A percentile compares a stretch with the other conserved stretches of the same genome.
Evolutionary conservation across 2,329 filamentous ascomycete genomes (phyloP).

Genomic region (Dendryphion nanum): DNA sequence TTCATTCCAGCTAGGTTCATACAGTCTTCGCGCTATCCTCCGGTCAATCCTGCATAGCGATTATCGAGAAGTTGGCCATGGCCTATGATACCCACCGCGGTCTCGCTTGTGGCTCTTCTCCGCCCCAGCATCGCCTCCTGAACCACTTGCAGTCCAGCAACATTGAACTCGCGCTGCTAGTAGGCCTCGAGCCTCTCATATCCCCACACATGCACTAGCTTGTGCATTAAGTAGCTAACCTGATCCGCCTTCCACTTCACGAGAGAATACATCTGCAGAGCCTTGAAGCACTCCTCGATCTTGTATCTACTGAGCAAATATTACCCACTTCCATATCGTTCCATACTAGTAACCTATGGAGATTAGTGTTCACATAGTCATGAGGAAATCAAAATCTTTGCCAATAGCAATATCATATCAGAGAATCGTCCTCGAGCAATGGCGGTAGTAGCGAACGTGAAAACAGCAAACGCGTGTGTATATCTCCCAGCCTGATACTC

Average conservation of each 20-base stretch:
- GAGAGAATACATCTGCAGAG: slow-evolving; percentile 3
- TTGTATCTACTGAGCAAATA: neutral
- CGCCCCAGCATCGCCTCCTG: slow-evolving; percentile 1
- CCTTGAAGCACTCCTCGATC: neutral
- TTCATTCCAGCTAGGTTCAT: neutral
- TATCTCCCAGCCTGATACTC: too few relatives aligned
- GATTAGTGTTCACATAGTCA: too few relatives aligned
- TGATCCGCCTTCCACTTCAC: slow-evolving; percentile 15
- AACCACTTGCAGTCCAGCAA: neutral
- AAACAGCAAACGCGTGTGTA: too few relatives aligned
- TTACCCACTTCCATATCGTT: too few relatives aligned
- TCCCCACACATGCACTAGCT: slow-evolving; percentile 19
- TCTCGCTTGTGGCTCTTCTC: slow-evolving; percentile 4
- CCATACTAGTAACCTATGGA: too few relatives aligned
- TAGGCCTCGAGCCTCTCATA: slow-evolving; percentile 8
- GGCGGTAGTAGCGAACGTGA: too few relatives aligned
- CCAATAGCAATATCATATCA: too few relatives aligned
- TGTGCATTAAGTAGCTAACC: slow-evolving; percentile 18
- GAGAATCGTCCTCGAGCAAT: too few relatives aligned
- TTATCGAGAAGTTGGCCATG: slow-evolving; percentile 10
- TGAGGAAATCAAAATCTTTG: too few relatives aligned
- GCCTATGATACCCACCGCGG: slow-evolving; percentile 10
- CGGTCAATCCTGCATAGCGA: neutral
- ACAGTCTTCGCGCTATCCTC: neutral
- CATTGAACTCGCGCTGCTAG: slow-evolving; percentile 6